A percentile compares a stretch with the other conserved stretches of the same genome.
Evolutionary conservation across 2,329 filamentous ascomycete species (phyloP).

Genomic region (Chaetomiaceae sp.): DNA sequence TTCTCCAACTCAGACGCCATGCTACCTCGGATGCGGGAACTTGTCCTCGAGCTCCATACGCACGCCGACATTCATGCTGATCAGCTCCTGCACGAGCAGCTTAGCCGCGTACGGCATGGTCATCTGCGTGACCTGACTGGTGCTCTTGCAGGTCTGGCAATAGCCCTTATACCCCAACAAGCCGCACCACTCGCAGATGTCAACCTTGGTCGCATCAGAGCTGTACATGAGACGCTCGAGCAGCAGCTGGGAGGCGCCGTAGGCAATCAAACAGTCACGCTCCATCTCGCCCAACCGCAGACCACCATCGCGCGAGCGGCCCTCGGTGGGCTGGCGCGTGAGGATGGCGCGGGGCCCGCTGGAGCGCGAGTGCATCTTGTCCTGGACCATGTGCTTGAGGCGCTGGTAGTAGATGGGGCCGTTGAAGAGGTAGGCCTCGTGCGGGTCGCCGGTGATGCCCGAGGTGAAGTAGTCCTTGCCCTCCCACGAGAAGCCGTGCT

Average conservation of each 20-base stretch:
- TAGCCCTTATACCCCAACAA: slow-evolving; percentile 94
- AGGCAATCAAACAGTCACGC: slow-evolving; percentile 94
- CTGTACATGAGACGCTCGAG: slow-evolving; percentile 92
- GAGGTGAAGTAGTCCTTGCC: slow-evolving; percentile 96
- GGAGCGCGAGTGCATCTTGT: slow-evolving; percentile 97
- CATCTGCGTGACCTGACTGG: slow-evolving; percentile 80
- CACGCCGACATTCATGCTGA: slow-evolving; percentile 98
- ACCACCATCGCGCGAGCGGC: slow-evolving; percentile 86
- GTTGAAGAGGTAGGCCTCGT: slow-evolving; percentile 96
- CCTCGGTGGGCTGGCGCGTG: slow-evolving; percentile 92
- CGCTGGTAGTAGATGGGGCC: slow-evolving; percentile 99
- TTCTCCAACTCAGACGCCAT: background rate
- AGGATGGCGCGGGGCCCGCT: slow-evolving; percentile 86
- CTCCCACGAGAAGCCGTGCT: slow-evolving; percentile 89
- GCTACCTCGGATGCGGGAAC: slow-evolving; percentile 61
- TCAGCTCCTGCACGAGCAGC: slow-evolving; percentile 87
- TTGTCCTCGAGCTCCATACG: slow-evolving; percentile 86
- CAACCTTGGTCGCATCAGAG: slow-evolving; percentile 82
- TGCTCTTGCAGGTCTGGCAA: slow-evolving; percentile 88
- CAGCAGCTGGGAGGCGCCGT: slow-evolving; percentile 86
- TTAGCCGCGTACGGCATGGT: slow-evolving; percentile 97
- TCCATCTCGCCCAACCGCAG: slow-evolving; percentile 97
- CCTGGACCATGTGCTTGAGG: slow-evolving; percentile 99
- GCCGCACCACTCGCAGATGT: slow-evolving; percentile 90
- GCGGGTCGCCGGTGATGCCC: slow-evolving; percentile 86